A percentile compares a stretch with the other conserved stretches of the same genome.
Conservation (phyloP, 495 filamentous ascomycete genomes). For the Articulospora tetracladia region DNA sequence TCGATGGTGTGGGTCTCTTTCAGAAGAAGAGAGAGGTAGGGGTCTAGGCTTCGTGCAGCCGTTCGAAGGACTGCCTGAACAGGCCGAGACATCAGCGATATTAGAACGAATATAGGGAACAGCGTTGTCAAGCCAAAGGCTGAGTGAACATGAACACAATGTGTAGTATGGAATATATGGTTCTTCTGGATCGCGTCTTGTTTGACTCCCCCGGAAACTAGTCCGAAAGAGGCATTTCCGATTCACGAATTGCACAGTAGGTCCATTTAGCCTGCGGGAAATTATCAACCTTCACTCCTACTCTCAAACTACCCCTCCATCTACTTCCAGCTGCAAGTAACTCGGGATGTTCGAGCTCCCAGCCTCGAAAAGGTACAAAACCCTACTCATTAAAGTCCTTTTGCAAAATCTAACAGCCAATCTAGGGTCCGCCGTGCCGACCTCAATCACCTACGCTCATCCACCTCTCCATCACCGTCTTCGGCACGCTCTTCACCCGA, state of each 20-base stretch:
- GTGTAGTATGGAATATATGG: too few species aligned
- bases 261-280: background rate
- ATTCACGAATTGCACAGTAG: background rate
- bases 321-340: too few species aligned
- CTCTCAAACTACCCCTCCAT: background rate
- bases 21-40: background rate
- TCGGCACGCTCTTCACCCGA: constrained; percentile 6
- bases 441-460: constrained; percentile 32
- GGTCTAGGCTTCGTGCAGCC: background rate
- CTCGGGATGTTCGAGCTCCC: constrained; percentile 46
- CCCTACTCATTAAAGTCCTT: background rate
- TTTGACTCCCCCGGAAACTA: too few species aligned
- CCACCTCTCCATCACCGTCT: constrained; percentile 20
- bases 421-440: constrained; percentile 47
- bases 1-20: background rate
- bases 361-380: constrained; percentile 45
- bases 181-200: too few species aligned
- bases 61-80: background rate
- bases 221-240: background rate
- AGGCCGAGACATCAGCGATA: background rate
- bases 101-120: too few species aligned
- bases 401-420: background rate
- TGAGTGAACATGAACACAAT: too few species aligned
- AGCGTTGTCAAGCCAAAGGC: too few species aligned
- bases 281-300: background rate